Conservation (phyloP, 495 filamentous ascomycete genomes). For the Tuber magnatum region DNA sequence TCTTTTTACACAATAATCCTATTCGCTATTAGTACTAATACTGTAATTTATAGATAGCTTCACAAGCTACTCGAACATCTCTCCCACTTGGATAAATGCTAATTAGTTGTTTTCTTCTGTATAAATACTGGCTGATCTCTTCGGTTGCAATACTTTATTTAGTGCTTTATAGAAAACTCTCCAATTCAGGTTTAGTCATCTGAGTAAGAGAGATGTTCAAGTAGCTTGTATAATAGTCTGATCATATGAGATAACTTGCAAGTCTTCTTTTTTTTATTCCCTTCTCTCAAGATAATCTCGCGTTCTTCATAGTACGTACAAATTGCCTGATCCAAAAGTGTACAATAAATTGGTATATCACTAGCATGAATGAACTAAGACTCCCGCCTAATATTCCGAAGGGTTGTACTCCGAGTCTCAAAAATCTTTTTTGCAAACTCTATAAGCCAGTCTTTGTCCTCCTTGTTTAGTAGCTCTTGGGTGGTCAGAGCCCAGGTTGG, state of each 20-base stretch:
- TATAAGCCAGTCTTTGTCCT: background rate
- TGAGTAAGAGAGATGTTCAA: too few relatives aligned
- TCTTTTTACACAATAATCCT: too few relatives aligned
- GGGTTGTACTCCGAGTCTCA: background rate
- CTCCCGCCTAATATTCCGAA: background rate
- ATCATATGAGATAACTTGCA: background rate
- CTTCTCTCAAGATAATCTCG: slow-evolving; percentile 6
- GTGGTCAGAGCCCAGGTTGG: background rate
- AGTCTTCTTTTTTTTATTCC: background rate
- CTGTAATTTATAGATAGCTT: too few relatives aligned
- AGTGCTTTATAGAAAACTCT: too few relatives aligned
- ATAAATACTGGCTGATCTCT: too few relatives aligned
- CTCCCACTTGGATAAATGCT: too few relatives aligned
- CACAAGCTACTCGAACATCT: too few relatives aligned
- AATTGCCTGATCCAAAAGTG: background rate
- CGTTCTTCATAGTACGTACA: background rate
- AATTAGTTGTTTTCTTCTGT: too few relatives aligned
- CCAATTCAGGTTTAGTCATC: too few relatives aligned
- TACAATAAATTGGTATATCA: background rate
- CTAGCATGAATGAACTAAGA: background rate
- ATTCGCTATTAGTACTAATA: too few relatives aligned
- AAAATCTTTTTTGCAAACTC: background rate
- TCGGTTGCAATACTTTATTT: too few relatives aligned
- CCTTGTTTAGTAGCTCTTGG: background rate
- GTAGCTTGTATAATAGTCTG: too few relatives aligned